Base-by-base conservation (phyloP, 495 filamentous ascomycete genomes). In the Aspergillus ellipticus region DNA sequence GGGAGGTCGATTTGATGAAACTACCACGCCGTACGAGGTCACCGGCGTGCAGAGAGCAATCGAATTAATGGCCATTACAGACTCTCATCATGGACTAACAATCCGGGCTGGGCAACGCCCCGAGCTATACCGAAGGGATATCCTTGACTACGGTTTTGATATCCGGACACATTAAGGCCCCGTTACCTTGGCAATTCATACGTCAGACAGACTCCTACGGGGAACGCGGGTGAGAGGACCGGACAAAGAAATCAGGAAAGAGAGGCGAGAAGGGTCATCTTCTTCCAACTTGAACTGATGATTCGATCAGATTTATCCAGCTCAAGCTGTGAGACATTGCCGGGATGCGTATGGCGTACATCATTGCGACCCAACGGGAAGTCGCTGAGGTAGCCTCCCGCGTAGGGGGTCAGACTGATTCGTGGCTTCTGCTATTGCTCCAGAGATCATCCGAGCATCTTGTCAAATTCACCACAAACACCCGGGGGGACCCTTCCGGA, bases 361-460 rank as follows among this genome's bases (percentile, higher is more conserved):
- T 48, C 13, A 48, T 48, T 48, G 45, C 45, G 45, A 48, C 45
- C 45, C 45, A 48, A 48, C 45, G 45, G 28, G 45, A 29, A 17
- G 16, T 48, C 45, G 45, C 45, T 29, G 28, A 48, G 45, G 45
- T 29, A 48, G 29, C 45, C 28, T 48, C 45, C 45, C 45, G 45
- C 15, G 22, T 15, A 48, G 13, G 45, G 45, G 4, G 45, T 28
- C 4, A 26, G 28, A 48, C 11, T 29, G 45, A 48, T 48, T 48
- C 45, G 45, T 48, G 45, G 45, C 35, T 10, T 28, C 22, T 48
- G 45, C 11, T 17, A 29, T 16, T 48, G 17, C 45, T 28, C 15
- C 22, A 28, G 15, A 48, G 28, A 10, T 45, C 42, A 45, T 39
- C 35, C 42, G 22, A 48, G 22, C 29, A 16, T 48, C 45, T 15